phyloP scores from a whole-genome alignment of 176 grass and related monocot species.

The Hyparrhenia diplandra region DNA sequence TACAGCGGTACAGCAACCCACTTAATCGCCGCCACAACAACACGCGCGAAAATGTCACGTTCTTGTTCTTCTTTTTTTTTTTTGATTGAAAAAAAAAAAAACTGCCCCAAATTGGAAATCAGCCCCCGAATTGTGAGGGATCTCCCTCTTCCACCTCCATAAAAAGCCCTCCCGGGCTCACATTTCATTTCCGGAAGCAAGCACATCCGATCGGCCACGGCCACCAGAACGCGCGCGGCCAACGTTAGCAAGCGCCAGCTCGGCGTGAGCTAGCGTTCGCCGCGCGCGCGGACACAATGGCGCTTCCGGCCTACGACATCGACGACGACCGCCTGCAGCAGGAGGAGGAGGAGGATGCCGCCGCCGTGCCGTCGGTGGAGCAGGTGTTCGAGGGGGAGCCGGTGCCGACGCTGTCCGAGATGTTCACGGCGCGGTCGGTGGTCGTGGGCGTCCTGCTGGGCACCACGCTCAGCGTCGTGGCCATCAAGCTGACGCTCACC shows the following conservation, averaged over 20 bases:
- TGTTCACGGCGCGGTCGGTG: conserved; percentile 52
- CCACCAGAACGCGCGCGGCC: background rate
- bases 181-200: background rate
- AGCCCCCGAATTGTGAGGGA: background rate
- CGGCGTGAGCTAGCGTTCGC: background rate
- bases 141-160: background rate
- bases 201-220: background rate
- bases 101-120: background rate
- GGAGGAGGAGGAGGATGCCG: background rate
- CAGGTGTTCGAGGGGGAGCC: conserved; percentile 48
- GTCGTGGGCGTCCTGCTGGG: conserved; percentile 42
- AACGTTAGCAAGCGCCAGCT: background rate
- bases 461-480: conserved; percentile 38
- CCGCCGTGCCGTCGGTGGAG: conserved; percentile 34
- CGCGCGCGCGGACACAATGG: background rate
- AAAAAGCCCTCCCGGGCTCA: background rate
- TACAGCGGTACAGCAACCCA: background rate
- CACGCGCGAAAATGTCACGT: background rate
- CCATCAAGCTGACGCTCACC: conserved; percentile 55
- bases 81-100: background rate
- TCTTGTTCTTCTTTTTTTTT: background rate
- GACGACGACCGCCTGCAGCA: background rate
- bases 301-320: background rate
- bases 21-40: background rate
- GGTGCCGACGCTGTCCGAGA: conserved; percentile 36